Conservation (phyloP, 2,329 filamentous ascomycete genomes). For the Trichoderma guizhouense region DNA sequence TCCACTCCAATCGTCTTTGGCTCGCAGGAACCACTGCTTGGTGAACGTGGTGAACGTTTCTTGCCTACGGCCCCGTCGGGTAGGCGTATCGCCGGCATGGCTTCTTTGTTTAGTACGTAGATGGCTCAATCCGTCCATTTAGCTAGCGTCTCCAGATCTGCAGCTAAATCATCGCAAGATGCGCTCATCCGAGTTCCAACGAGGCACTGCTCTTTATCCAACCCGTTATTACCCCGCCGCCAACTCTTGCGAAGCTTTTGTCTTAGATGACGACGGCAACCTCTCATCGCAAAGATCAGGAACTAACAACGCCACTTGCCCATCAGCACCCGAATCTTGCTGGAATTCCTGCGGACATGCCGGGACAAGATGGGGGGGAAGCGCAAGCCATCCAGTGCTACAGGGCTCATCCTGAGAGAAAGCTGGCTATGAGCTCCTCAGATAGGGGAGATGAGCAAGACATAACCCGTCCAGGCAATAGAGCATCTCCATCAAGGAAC, state of each 20-base stretch:
- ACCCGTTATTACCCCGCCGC: conserved; percentile 11
- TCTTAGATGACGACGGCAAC: conserved; percentile 12
- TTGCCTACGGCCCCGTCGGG: background rate
- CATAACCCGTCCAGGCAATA: background rate
- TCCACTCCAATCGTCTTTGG: background rate
- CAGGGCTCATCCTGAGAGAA: background rate
- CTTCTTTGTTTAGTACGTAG: background rate
- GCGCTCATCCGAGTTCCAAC: background rate
- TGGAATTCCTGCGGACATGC: background rate
- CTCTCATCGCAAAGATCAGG: background rate
- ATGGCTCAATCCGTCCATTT: conserved; percentile 5
- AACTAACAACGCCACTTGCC: conserved; percentile 6
- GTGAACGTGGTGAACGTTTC: background rate
- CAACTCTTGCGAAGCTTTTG: conserved; percentile 12
- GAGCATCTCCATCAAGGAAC: background rate
- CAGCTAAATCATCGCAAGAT: conserved; percentile 6
- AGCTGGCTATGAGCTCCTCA: background rate
- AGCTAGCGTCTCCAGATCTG: conserved; percentile 13
- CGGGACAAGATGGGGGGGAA: background rate
- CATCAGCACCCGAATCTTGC: background rate
- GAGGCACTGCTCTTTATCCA: background rate
- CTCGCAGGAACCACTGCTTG: background rate
- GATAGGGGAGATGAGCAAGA: background rate
- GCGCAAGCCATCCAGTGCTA: background rate
- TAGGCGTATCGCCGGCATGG: background rate